A percentile compares a stretch with the other conserved stretches of the same genome.
Conservation (phyloP, 2,329 filamentous ascomycete species). For the Fusarium caatingaense region DNA sequence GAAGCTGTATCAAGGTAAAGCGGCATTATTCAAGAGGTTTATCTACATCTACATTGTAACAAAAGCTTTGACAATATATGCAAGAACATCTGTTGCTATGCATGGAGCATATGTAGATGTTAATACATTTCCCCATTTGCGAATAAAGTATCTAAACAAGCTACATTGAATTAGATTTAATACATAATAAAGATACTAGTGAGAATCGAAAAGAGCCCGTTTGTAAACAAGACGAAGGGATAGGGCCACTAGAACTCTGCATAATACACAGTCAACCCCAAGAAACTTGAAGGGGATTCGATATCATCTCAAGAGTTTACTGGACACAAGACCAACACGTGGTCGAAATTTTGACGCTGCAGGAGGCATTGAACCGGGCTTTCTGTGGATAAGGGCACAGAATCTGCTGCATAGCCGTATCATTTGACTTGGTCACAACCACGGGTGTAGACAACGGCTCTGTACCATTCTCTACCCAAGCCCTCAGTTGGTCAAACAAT, state of each 20-base stretch:
- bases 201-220: no score
- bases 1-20: no score
- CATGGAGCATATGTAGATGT: no score
- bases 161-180: no score
- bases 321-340: background rate
- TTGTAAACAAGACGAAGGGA: background rate
- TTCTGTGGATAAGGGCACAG: background rate
- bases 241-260: background rate
- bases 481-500: slow-evolving; percentile 42
- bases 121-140: fast-evolving
- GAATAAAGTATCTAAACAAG: no score
- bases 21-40: no score
- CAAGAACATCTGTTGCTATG: fast-evolving
- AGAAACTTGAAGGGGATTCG: background rate
- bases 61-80: no score
- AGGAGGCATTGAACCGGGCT: background rate
- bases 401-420: background rate
- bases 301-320: background rate
- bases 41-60: fast-evolving
- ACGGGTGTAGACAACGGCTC: slow-evolving; percentile 37
- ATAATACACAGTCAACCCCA: background rate
- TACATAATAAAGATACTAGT: no score
- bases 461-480: slow-evolving; percentile 50
- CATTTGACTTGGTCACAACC: background rate
- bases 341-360: background rate